Evolutionary conservation across 2,329 filamentous ascomycete species (phyloP), one percentile per base, ranked within the genome.

Genomic region (Metarhizium brunneum): DNA sequence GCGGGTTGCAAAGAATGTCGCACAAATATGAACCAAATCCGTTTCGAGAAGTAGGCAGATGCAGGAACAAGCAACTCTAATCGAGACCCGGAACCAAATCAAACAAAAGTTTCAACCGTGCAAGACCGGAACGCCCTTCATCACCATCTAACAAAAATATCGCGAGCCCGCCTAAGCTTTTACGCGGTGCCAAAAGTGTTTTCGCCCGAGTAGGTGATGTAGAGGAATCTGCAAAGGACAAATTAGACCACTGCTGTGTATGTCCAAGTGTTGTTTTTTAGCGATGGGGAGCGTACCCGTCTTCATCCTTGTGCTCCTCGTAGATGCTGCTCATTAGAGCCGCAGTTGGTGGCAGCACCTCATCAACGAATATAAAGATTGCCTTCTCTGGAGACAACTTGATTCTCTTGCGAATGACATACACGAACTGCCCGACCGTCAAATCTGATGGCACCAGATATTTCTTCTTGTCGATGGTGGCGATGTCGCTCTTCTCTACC

Each of bases 401-500:
- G 79, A 99, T 99, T 70, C 94, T 88, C 84, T 99, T 99, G 73
- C 94, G 91, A 77, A 99, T 99, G 62, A 99, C 94, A 76, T 99
- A 99, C 78, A 99, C 94, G 72, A 99, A 96, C 86, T 99, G 94
- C 67, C 94, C 94, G 61, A 99, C 94, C 60, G 94, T 99, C 70
- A 99, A 84, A 71, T 99, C 94, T 65, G 94, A 91, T 14, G 94
- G 94, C 32, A 99, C 94, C 51, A 99, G 84, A 71, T 99, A 99
- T 80, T 99, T 99, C 86, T 99, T 99, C 87, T 99, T 99, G 79
- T 99, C 94, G 82, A 99, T 99, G 64, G 94, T 97, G 58, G 94
- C 94, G 67, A 99, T 99, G 72, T 99, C 94, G 60, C 89, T 95
- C 80, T 96, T 97, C 78, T 99, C 94, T 65, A 97, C 92, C 81